These are phyloP conservation scores for Moesziomyces globuligerus DNA, from an alignment of 1,284 basidiomycete species.

Conservation along the genomic window DNA sequence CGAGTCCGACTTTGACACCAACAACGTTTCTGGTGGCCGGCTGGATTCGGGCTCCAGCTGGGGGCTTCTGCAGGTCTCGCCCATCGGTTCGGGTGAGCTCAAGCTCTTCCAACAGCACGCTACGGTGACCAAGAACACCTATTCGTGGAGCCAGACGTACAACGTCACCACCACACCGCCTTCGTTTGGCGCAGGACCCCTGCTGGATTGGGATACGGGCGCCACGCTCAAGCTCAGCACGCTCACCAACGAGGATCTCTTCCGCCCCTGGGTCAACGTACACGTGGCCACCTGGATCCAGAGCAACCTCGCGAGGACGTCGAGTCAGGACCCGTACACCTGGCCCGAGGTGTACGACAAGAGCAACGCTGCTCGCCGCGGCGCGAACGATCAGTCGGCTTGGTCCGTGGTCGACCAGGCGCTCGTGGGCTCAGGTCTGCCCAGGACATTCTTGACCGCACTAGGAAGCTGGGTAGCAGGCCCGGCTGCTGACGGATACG, in stretches of 20 bases:
- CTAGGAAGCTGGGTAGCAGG: conserved; percentile 65
- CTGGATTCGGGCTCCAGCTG: conserved; percentile 58
- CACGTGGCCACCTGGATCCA: conserved; percentile 65
- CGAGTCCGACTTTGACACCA: conserved; percentile 59
- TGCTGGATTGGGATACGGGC: conserved; percentile 58
- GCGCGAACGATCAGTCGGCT: background rate
- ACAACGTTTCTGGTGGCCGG: conserved; percentile 43
- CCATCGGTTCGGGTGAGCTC: conserved; percentile 50
- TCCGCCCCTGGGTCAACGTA: conserved; percentile 64
- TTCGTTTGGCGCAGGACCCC: conserved; percentile 25
- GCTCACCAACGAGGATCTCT: conserved; percentile 53
- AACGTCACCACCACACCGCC: conserved; percentile 30
- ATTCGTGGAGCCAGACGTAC: conserved; percentile 42
- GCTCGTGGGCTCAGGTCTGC: conserved; percentile 17
- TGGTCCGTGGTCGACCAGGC: conserved; percentile 15
- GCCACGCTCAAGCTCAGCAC: conserved; percentile 27
- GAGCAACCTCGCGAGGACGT: conserved; percentile 57
- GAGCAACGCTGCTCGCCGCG: conserved; percentile 20
- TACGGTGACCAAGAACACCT: conserved; percentile 37
- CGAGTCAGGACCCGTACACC: conserved; percentile 54
- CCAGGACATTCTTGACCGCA: conserved; percentile 39
- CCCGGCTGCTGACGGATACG: conserved; percentile 51
- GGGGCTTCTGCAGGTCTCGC: conserved; percentile 62
- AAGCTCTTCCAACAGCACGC: conserved; percentile 53
- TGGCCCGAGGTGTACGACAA: conserved; percentile 47